Conservation (phyloP, 164 flowering plant species). For the Nelumbo lutea region DNA sequence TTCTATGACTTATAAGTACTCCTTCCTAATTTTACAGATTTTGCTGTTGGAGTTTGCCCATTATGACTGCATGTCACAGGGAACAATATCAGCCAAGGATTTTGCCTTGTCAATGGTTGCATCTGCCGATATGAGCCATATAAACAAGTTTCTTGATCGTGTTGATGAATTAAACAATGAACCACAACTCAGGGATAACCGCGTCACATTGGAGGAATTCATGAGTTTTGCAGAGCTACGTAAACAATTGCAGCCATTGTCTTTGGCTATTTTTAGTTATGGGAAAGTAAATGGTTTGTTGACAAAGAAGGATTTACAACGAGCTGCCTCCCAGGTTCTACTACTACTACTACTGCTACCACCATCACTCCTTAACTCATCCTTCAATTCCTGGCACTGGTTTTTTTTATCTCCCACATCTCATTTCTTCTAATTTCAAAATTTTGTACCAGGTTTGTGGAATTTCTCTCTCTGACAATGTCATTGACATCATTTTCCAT, state of each 20-base stretch:
- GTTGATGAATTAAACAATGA: constrained; percentile 54
- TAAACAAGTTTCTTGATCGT: constrained; percentile 56
- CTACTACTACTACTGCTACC: constrained; percentile 1
- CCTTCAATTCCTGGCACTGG: too few relatives aligned
- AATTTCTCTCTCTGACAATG: constrained; percentile 46
- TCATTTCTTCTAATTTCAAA: too few relatives aligned
- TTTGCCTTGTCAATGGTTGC: constrained; percentile 95
- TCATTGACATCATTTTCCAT: constrained; percentile 71
- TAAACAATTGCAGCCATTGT: constrained; percentile 52
- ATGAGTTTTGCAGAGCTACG: constrained; percentile 73
- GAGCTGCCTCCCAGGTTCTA: constrained; percentile 80
- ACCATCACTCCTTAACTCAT: too few relatives aligned
- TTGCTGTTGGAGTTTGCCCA: constrained; percentile 79
- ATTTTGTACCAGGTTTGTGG: constrained; percentile 64
- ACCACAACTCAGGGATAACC: constrained; percentile 42
- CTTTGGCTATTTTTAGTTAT: constrained; percentile 76
- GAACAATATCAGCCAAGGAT: constrained; percentile 81
- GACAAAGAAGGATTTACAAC: constrained; percentile 66
- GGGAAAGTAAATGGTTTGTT: constrained; percentile 71
- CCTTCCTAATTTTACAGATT: constrained; percentile 41
- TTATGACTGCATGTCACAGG: constrained; percentile 65
- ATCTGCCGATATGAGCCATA: constrained; percentile 78
- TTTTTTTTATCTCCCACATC: too few relatives aligned
- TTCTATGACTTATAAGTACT: not conserved
- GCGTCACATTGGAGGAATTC: constrained; percentile 75